phyloP scores from a whole-genome alignment of 2,329 filamentous ascomycete genomes.

The Ophiosphaerella narmari region DNA sequence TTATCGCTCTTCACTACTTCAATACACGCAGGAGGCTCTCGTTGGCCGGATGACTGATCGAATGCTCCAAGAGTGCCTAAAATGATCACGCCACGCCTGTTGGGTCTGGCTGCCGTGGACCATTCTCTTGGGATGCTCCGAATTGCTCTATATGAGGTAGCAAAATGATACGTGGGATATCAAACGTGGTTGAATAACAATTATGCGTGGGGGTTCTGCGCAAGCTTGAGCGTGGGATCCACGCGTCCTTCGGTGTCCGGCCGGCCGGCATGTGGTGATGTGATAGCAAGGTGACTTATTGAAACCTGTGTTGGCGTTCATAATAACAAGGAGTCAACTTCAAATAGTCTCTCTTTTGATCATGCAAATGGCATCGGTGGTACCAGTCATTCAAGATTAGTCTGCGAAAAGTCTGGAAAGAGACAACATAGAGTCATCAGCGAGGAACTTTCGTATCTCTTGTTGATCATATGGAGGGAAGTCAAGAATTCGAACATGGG shows the following conservation, averaged over 20 bases:
- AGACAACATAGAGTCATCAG: too few species aligned
- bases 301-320: too few species aligned
- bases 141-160: constrained; percentile 7
- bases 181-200: background rate
- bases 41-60: constrained; percentile 6
- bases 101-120: constrained; percentile 17
- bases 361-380: too few species aligned
- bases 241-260: too few species aligned
- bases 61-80: background rate
- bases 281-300: too few species aligned
- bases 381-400: too few species aligned
- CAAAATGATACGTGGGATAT: constrained; percentile 1
- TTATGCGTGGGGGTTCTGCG: constrained; percentile 6
- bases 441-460: background rate
- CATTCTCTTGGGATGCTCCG: constrained; percentile 16
- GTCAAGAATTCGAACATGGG: too few species aligned
- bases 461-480: background rate
- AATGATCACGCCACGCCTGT: constrained; percentile 9
- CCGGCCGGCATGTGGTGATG: too few species aligned
- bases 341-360: too few species aligned
- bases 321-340: too few species aligned
- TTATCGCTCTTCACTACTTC: constrained; percentile 1
- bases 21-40: constrained; percentile 13
- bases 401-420: too few species aligned
- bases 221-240: constrained; percentile 1